Percentiles rank a stretch among this genome's conserved stretches.
These are phyloP conservation scores for Trifolium subterraneum DNA, from an alignment of 306 rosid species.

Conservation along the genomic window DNA sequence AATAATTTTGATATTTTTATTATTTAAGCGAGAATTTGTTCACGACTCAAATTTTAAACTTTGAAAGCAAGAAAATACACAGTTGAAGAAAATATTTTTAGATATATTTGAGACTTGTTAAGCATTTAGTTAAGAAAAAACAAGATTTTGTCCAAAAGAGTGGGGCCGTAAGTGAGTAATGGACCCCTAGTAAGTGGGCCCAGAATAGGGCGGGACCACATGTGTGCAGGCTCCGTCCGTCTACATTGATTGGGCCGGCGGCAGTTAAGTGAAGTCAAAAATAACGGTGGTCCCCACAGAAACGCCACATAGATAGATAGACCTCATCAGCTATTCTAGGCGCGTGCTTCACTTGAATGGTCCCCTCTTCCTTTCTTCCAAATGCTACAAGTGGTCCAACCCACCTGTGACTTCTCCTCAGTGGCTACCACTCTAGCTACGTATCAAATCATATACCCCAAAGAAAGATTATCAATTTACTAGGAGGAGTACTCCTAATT, in stretches of 20 bases:
- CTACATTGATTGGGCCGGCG: constrained; percentile 22
- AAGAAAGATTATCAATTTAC: too few relatives aligned
- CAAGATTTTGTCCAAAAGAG: not conserved
- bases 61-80: too few relatives aligned
- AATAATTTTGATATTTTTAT: too few relatives aligned
- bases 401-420: not conserved
- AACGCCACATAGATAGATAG: not conserved
- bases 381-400: constrained; percentile 4
- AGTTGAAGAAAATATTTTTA: too few relatives aligned
- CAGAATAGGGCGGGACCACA: not conserved
- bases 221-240: not conserved
- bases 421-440: not conserved
- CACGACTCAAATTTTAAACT: too few relatives aligned
- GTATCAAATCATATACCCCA: not conserved
- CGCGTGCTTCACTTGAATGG: constrained; percentile 14
- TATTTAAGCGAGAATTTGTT: too few relatives aligned
- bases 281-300: not conserved
- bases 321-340: constrained; percentile 9
- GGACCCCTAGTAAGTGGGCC: not conserved
- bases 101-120: too few relatives aligned
- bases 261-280: not conserved
- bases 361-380: constrained; percentile 17
- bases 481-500: too few relatives aligned
- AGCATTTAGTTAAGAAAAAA: too few relatives aligned
- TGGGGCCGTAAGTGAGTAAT: not conserved